A percentile compares a stretch with the other conserved stretches of the same genome.
These are phyloP conservation scores for Lithospermum erythrorhizon DNA, from an alignment of 257 asterid genomes.

Conservation along the genomic window DNA sequence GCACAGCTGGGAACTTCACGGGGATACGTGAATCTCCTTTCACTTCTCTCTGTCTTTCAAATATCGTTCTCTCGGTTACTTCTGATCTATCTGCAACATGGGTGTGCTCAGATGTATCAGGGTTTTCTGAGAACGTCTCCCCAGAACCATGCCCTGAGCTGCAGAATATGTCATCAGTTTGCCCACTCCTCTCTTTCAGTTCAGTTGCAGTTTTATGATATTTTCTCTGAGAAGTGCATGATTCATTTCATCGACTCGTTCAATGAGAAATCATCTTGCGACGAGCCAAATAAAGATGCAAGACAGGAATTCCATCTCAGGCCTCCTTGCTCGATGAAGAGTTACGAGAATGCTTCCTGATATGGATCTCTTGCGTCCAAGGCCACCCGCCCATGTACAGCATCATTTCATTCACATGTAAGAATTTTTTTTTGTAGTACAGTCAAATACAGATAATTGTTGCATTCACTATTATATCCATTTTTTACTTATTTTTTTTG, in stretches of 20 bases:
- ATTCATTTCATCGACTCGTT: constrained; percentile 37
- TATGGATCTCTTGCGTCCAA: constrained; percentile 8
- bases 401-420: constrained; percentile 59
- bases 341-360: constrained; percentile 14
- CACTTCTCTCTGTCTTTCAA: constrained; percentile 58
- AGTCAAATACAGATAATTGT: constrained; percentile 26
- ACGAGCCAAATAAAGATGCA: constrained; percentile 26
- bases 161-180: constrained; percentile 14
- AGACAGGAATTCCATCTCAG: constrained; percentile 14
- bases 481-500: constrained; percentile 21
- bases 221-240: constrained; percentile 8
- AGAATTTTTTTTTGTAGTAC: constrained; percentile 95
- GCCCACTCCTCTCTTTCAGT: constrained; percentile 15
- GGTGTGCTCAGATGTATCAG: constrained; percentile 35
- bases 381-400: constrained; percentile 53
- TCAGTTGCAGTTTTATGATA: constrained; percentile 36
- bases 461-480: constrained; percentile 19
- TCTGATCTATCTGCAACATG: constrained; percentile 26
- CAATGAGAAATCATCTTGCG: constrained; percentile 16
- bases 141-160: constrained; percentile 52
- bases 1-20: constrained; percentile 47
- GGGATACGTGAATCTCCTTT: constrained; percentile 77
- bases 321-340: constrained; percentile 13
- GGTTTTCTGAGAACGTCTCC: constrained; percentile 30
- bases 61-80: constrained; percentile 35